These are phyloP conservation scores for Neofusicoccum laricinum DNA, from an alignment of 2,329 filamentous ascomycete species.

Conservation along the genomic window DNA sequence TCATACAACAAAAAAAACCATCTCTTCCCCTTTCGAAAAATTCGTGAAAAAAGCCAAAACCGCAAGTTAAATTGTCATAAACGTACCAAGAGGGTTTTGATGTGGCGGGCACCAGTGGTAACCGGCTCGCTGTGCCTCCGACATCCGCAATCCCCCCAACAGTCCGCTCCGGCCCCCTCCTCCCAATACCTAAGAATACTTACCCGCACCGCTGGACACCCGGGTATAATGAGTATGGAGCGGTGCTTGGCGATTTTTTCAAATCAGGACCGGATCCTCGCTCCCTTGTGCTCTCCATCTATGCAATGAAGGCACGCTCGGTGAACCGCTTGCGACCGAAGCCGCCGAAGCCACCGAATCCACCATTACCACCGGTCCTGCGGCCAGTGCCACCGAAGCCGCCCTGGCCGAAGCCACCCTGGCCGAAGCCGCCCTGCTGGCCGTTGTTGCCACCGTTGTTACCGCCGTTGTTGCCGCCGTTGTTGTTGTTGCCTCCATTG, in stretches of 20 bases:
- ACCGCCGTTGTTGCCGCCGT: conserved; percentile 1
- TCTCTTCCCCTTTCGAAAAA: neutral
- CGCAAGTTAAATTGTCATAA: conserved; percentile 14
- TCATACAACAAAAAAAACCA: conserved; percentile 10
- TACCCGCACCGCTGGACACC: neutral
- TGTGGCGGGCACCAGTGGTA: neutral
- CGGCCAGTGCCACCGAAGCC: neutral
- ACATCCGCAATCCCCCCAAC: neutral
- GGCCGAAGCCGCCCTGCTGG: neutral
- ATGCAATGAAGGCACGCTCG: conserved; percentile 4
- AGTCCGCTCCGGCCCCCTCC: neutral
- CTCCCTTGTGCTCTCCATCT: neutral
- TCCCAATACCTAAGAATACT: neutral
- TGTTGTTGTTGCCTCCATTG: neutral
- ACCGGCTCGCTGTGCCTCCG: conserved; percentile 2
- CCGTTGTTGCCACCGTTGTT: conserved; percentile 8
- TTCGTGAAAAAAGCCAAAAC: conserved; percentile 10
- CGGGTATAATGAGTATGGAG: neutral
- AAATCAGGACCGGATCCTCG: neutral
- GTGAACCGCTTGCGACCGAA: conserved; percentile 2
- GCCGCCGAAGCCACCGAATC: conserved; percentile 5
- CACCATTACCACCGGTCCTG: neutral
- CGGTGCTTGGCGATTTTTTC: neutral
- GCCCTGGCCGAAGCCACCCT: neutral
- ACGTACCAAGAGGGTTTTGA: conserved; percentile 1